Evolutionary conservation across 2,329 filamentous ascomycete species (phyloP).

Genomic region (Helotiales sp.): DNA sequence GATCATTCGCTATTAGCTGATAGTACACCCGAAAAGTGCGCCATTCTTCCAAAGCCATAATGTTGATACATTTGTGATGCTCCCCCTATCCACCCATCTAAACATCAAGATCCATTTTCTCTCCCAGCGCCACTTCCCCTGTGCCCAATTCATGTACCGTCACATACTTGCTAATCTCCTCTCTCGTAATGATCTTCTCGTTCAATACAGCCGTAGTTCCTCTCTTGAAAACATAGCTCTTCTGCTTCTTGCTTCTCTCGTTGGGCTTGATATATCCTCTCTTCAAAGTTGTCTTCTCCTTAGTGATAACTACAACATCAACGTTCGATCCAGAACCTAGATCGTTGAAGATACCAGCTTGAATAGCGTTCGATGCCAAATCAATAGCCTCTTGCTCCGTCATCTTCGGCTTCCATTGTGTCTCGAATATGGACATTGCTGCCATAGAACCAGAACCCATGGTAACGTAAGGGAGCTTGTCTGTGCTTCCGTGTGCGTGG

Average conservation of each 20-base stretch:
- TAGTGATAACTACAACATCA: conserved; percentile 92
- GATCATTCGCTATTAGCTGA: conserved; percentile 17
- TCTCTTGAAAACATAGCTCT: conserved; percentile 86
- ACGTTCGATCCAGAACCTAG: conserved; percentile 96
- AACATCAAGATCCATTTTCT: conserved; percentile 69
- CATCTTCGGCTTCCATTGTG: conserved; percentile 82
- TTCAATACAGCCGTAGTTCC: conserved; percentile 96
- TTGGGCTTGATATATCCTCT: conserved; percentile 94
- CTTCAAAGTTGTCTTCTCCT: conserved; percentile 91
- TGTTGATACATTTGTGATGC: conserved; percentile 21
- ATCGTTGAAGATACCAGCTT: conserved; percentile 98
- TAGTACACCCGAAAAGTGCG: conserved; percentile 18
- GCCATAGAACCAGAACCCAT: conserved; percentile 97
- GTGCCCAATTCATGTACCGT: conserved; percentile 77
- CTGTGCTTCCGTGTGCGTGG: conserved; percentile 95
- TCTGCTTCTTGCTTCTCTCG: conserved; percentile 84
- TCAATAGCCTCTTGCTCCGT: conserved; percentile 79
- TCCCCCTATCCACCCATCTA: conserved; percentile 35
- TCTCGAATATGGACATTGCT: conserved; percentile 98
- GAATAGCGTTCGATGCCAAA: conserved; percentile 82
- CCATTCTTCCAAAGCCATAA: conserved; percentile 21
- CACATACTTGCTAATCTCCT: conserved; percentile 92
- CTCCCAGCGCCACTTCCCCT: conserved; percentile 56
- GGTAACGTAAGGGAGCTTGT: conserved; percentile 98
- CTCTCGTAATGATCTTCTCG: conserved; percentile 92